Conservation (phyloP, 805 yeast genomes). For the Starmerella bombicola region DNA sequence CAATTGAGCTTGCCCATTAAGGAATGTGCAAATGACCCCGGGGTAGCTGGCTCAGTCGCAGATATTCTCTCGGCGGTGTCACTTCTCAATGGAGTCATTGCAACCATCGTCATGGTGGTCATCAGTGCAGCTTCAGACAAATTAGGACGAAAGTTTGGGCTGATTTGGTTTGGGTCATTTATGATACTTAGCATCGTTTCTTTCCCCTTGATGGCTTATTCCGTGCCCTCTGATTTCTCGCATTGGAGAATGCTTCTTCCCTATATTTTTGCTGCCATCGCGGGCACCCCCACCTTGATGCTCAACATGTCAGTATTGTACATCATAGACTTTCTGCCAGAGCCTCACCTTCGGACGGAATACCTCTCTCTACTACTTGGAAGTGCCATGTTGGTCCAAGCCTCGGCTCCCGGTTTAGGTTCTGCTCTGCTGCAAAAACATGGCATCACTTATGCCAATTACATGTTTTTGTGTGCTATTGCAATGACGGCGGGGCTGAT, state of each 20-base stretch:
- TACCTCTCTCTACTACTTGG: conserved; percentile 13
- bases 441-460: conserved; percentile 3
- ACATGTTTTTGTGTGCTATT: conserved; percentile 5
- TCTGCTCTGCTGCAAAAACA: conserved; percentile 3
- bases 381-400: conserved; percentile 11
- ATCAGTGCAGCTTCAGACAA: conserved; percentile 11
- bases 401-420: conserved; percentile 16
- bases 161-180: conserved; percentile 13
- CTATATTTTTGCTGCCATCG: conserved; percentile 8
- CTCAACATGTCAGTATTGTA: conserved; percentile 13
- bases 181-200: conserved; percentile 1
- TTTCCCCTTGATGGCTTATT: conserved; percentile 4
- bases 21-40: conserved; percentile 6
- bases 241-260: conserved; percentile 16
- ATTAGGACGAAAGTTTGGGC: conserved; percentile 11
- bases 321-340: conserved; percentile 12
- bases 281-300: conserved; percentile 13
- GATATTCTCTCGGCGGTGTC: conserved; percentile 12
- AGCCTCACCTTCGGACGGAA: conserved; percentile 9
- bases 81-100: conserved; percentile 9
- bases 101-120: conserved; percentile 5
- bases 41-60: conserved; percentile 4
- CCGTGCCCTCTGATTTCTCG: neutral
- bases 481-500: conserved; percentile 4
- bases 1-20: neutral